phyloP scores from a whole-genome alignment of 345 rosid genomes.

The Sisymbrium altissimum region DNA sequence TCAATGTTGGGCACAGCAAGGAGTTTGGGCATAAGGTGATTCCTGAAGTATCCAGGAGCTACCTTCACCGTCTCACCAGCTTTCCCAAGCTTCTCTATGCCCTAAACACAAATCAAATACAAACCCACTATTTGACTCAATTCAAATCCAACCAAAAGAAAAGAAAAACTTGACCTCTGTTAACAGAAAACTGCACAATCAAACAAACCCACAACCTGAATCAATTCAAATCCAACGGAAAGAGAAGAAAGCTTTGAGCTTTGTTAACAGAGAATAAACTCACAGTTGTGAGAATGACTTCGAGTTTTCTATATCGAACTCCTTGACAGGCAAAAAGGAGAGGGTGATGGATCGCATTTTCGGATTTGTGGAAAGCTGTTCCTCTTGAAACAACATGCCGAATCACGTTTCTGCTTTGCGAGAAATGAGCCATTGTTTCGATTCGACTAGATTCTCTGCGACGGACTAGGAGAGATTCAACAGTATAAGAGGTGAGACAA shows the following conservation, averaged over 20 bases:
- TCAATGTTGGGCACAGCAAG: constrained; percentile 93
- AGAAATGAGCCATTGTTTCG: constrained; percentile 23
- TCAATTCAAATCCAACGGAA: neutral
- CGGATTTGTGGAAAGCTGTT: constrained; percentile 33
- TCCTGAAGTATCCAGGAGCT: constrained; percentile 90
- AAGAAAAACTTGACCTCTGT: neutral
- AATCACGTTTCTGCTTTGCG: constrained; percentile 32
- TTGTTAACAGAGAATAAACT: neutral
- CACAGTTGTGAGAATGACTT: constrained; percentile 91
- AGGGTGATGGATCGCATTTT: constrained; percentile 52
- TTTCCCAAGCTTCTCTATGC: constrained; percentile 90
- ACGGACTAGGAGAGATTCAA: neutral
- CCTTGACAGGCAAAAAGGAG: constrained; percentile 75
- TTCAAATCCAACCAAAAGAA: neutral
- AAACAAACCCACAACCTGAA: neutral
- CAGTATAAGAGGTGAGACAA: neutral
- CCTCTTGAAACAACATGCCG: constrained; percentile 25
- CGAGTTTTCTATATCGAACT: constrained; percentile 69
- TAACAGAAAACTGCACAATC: neutral
- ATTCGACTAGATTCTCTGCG: neutral
- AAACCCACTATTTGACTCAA: neutral
- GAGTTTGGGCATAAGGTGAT: constrained; percentile 91
- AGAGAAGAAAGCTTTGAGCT: neutral
- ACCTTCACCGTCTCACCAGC: constrained; percentile 92
- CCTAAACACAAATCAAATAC: constrained; percentile 37